Conservation (phyloP, 306 rosid species). For the Erythrophleum fordii region DNA sequence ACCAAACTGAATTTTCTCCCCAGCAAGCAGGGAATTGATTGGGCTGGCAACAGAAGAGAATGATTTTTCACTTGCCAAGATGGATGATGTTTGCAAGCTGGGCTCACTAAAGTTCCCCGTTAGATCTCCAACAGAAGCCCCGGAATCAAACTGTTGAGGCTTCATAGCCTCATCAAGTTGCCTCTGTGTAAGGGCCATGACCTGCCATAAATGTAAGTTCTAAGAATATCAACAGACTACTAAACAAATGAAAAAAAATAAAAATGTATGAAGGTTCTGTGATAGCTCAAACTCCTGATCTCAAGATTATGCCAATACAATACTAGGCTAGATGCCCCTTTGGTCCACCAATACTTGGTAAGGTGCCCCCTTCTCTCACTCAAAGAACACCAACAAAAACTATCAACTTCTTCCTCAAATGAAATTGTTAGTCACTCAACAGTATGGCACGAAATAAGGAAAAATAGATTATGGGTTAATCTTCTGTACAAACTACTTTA, state of each 20-base stretch:
- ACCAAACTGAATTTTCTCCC: conserved; percentile 99
- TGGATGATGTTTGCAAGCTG: conserved; percentile 70
- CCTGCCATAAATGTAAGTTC: conserved; percentile 56
- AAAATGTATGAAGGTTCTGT: not conserved
- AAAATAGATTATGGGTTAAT: not conserved
- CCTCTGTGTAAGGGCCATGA: conserved; percentile 85
- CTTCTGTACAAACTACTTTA: not conserved
- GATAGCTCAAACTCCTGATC: not conserved
- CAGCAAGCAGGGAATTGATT: conserved; percentile 91
- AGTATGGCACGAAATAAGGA: not conserved
- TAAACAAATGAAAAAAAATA: not conserved
- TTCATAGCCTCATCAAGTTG: conserved; percentile 98
- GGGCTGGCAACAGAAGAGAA: conserved; percentile 77
- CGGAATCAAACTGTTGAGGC: conserved; percentile 81
- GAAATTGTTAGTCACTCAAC: not conserved
- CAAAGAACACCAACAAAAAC: not conserved
- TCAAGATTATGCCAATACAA: not conserved
- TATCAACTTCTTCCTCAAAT: not conserved
- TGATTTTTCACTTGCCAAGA: conserved; percentile 69
- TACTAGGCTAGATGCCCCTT: not conserved
- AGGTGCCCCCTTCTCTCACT: too few relatives aligned
- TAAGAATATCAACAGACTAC: conserved; percentile 16
- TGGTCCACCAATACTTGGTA: too few relatives aligned
- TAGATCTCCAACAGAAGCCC: conserved; percentile 63
- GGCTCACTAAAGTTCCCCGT: conserved; percentile 58